These are phyloP conservation scores for Pyrrhoderma lamaoense DNA, from an alignment of 1,284 basidiomycete species.

Conservation along the genomic window DNA sequence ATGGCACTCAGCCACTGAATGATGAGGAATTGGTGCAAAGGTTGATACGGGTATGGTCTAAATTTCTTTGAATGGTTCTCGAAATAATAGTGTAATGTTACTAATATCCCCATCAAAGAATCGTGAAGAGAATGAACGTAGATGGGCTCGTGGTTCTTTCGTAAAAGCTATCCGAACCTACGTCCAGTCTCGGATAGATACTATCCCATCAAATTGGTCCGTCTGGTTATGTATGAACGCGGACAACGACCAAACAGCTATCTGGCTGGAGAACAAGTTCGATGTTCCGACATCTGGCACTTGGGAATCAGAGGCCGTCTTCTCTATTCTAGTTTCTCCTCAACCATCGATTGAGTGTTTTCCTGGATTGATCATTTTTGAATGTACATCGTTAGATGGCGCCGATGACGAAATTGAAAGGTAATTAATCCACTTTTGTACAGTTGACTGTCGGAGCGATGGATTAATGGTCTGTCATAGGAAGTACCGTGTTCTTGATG, in stretches of 20 bases:
- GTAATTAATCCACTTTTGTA: slow-evolving; percentile 30
- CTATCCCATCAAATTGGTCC: slow-evolving; percentile 37
- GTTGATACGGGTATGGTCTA: slow-evolving; percentile 52
- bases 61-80: neutral
- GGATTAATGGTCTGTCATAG: too few species aligned
- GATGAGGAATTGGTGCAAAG: slow-evolving; percentile 59
- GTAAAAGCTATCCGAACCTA: slow-evolving; percentile 41
- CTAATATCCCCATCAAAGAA: slow-evolving; percentile 38
- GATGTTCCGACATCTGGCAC: slow-evolving; percentile 52
- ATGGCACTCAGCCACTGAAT: slow-evolving; percentile 42
- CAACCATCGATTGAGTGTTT: slow-evolving; percentile 27
- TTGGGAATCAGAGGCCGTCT: slow-evolving; percentile 52
- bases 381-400: slow-evolving; percentile 57
- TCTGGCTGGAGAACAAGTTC: slow-evolving; percentile 71
- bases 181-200: slow-evolving; percentile 23
- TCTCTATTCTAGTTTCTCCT: slow-evolving; percentile 39
- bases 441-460: slow-evolving; percentile 8
- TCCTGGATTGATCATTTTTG: slow-evolving; percentile 65
- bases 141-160: slow-evolving; percentile 67
- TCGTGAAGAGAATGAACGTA: slow-evolving; percentile 54
- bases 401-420: slow-evolving; percentile 56
- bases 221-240: slow-evolving; percentile 68
- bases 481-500: slow-evolving; percentile 64
- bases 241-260: slow-evolving; percentile 63
- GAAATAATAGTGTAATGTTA: neutral